Evolutionary conservation across 2,329 filamentous ascomycete species (phyloP).

Genomic region (Cladobotryum protrusum): DNA sequence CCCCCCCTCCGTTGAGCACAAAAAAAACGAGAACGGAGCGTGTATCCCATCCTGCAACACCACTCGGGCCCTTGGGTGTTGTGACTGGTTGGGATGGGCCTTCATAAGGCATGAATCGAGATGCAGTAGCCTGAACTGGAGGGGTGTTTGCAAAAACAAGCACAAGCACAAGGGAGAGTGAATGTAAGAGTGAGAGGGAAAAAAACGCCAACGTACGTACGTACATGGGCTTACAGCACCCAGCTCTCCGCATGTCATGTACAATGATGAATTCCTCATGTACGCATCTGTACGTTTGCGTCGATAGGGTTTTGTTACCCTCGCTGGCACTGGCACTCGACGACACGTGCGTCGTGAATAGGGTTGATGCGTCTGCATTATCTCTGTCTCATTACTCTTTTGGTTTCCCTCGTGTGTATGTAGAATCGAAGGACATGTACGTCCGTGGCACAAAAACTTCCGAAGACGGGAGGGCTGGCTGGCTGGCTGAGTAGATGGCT

Average conservation of each 20-base stretch:
- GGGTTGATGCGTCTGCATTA: constrained; percentile 5
- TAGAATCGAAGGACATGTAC: neutral
- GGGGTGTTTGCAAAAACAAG: constrained; percentile 10
- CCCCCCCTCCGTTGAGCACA: no score
- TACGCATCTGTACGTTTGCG: constrained; percentile 2
- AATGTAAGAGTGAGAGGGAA: no score
- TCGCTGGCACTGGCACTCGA: neutral
- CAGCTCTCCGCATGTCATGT: neutral
- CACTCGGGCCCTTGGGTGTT: neutral
- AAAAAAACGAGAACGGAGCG: neutral
- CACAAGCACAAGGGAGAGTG: neutral
- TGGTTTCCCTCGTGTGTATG: neutral
- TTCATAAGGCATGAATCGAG: constrained; percentile 12
- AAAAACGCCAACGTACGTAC: no score
- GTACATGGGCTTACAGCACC: neutral
- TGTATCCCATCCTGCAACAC: neutral
- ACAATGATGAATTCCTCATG: neutral
- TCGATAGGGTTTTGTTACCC: constrained; percentile 1
- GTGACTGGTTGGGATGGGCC: constrained; percentile 6
- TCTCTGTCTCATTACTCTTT: neutral
- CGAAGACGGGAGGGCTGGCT: neutral
- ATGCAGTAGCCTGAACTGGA: constrained; percentile 14
- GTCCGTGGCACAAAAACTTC: constrained; percentile 6
- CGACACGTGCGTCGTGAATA: constrained; percentile 10
- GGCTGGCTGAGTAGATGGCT: neutral